Base-by-base conservation (phyloP, 768 basidiomycete genomes). In the Cubamyces lactineus region DNA sequence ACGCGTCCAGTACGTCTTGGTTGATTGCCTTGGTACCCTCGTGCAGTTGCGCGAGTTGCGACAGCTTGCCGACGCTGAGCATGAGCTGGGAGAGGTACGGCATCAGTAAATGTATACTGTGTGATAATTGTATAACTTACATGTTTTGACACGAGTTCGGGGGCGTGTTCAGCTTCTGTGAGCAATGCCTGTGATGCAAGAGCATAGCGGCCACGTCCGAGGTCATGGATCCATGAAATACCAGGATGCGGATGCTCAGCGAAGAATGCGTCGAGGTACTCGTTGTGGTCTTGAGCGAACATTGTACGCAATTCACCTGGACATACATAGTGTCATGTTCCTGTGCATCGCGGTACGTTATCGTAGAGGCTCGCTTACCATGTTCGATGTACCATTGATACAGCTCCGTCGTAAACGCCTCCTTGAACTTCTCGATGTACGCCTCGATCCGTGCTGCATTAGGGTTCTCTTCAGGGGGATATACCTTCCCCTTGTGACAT, bases 301-400 rank as follows among this genome's bases (percentile, higher is more conserved):
- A 98, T 81, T 5, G 87, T 83, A 13, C 93, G 85, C 23, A 92
- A 75, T 75, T 94, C 93, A 17, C 91, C 92, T 93, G 63, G 57
- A 19, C 19, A 11, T 56, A 3, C n/a, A 34, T 16, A 38, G 7
- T 3, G 24, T n/a, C 21, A n/a, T n/a, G 45, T 9, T 11, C n/a
- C 3, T 23, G 41, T 5, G 34, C 3, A 17, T 28, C 1, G 1
- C 4, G 23, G 12, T 30, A 1, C 28, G 3, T 12, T 1, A 5
- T 15, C 24, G 23, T 16, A 13, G 16, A 57, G 9, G 16, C 17
- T 19, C 11, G 71, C 82, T 46, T 59, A 91, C 93, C 92, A 65
- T 95, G 88, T 66, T 94, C 91, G 52, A 96, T 90, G 72, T 93
- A 96, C 91, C 91, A 97, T 69, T 86, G 84, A 70, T 92, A 96